Percentiles rank a stretch among this genome's conserved stretches.
These are phyloP conservation scores for Leccinellum albellum DNA, from an alignment of 768 basidiomycete genomes.

Conservation along the genomic window DNA sequence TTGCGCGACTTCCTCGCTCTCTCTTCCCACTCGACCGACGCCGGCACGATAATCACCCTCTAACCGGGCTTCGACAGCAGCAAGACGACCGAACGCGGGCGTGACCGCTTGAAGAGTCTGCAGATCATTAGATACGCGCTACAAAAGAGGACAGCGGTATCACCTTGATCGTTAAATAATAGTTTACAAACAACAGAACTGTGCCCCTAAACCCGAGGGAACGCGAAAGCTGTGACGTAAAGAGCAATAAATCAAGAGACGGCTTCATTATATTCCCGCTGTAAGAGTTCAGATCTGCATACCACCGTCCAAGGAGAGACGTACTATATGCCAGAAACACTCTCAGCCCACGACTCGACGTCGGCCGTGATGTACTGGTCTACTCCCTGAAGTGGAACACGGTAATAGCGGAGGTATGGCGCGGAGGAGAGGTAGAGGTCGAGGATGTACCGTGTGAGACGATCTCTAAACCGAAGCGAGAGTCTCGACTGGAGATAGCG, in stretches of 20 bases:
- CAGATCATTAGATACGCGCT: background rate
- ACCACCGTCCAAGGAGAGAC: slow-evolving; percentile 30
- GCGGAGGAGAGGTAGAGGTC: slow-evolving; percentile 84
- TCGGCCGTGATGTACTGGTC: slow-evolving; percentile 95
- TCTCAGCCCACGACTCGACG: slow-evolving; percentile 83
- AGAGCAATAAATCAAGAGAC: slow-evolving; percentile 83
- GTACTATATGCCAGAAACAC: slow-evolving; percentile 83
- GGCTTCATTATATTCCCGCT: slow-evolving; percentile 95
- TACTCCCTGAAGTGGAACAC: slow-evolving; percentile 62
- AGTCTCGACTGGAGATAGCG: slow-evolving; percentile 80
- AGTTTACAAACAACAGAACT: slow-evolving; percentile 72
- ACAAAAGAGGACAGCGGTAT: background rate
- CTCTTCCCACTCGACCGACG: slow-evolving; percentile 79
- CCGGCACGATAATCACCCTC: slow-evolving; percentile 91
- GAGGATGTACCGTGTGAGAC: slow-evolving; percentile 85
- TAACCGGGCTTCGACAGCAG: slow-evolving; percentile 80
- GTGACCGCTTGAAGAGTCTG: slow-evolving; percentile 76
- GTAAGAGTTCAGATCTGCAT: background rate
- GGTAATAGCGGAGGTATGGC: slow-evolving; percentile 70
- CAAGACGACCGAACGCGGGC: slow-evolving; percentile 87
- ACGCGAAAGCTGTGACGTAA: slow-evolving; percentile 85
- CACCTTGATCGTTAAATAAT: slow-evolving; percentile 72
- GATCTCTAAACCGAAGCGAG: slow-evolving; percentile 76
- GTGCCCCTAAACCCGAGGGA: slow-evolving; percentile 87
- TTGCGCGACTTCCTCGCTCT: slow-evolving; percentile 90